phyloP scores from a whole-genome alignment of 257 asterid species.

The Nyctanthes arbortristis region DNA sequence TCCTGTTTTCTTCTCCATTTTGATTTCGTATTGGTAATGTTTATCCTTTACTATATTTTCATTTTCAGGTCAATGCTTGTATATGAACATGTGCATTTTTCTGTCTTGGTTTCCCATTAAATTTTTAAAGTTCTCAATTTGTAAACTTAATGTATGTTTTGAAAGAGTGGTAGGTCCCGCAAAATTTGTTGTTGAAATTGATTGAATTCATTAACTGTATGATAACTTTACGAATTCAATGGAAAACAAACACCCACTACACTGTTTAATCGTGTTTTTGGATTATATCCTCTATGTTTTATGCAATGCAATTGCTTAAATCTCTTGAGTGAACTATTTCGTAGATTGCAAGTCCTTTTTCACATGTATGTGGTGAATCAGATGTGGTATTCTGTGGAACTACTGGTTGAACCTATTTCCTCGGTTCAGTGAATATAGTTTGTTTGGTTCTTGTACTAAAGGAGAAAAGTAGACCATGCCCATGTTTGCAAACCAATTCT shows the following conservation, averaged over 20 bases:
- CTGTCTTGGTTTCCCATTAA: too few species aligned
- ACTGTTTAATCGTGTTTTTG: neutral
- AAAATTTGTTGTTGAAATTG: too few species aligned
- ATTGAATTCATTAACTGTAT: too few species aligned
- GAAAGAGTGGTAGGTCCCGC: too few species aligned
- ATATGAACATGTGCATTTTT: neutral
- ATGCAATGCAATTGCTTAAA: neutral
- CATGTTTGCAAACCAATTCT: too few species aligned
- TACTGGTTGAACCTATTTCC: neutral
- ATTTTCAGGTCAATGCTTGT: conserved; percentile 2
- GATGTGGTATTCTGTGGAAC: neutral
- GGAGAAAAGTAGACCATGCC: neutral
- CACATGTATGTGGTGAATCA: neutral
- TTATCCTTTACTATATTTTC: neutral
- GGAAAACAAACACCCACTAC: too few species aligned
- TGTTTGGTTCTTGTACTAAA: neutral
- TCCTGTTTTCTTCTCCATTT: conserved; percentile 22
- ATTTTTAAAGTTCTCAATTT: too few species aligned
- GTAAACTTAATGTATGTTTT: too few species aligned
- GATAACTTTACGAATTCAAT: too few species aligned
- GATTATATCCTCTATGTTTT: neutral
- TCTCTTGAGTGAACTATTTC: neutral
- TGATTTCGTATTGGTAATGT: conserved; percentile 15
- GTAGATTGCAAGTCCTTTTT: neutral
- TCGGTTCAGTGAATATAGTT: neutral